phyloP scores from a whole-genome alignment of 2,329 filamentous ascomycete genomes.

The Neonectria neomacrospora region DNA sequence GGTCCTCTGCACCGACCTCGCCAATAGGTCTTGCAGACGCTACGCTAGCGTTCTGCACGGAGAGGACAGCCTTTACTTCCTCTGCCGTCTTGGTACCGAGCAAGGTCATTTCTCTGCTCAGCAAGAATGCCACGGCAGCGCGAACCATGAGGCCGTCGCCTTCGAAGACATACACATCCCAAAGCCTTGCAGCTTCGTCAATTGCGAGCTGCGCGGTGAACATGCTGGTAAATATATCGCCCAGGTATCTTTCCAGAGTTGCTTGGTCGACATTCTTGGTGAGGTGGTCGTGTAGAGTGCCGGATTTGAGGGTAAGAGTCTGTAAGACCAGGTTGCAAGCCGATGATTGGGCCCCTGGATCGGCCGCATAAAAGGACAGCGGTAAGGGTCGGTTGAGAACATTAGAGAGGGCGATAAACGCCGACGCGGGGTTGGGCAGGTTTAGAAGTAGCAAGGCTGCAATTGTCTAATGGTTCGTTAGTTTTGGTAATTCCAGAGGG shows the following conservation, averaged over 20 bases:
- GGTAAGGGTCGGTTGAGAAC: slow-evolving; percentile 80
- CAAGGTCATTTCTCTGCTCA: slow-evolving; percentile 63
- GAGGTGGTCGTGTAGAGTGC: slow-evolving; percentile 72
- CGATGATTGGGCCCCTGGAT: slow-evolving; percentile 74
- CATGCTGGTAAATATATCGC: slow-evolving; percentile 69
- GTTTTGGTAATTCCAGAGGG: slow-evolving; percentile 12
- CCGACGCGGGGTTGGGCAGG: slow-evolving; percentile 68
- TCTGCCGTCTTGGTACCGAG: slow-evolving; percentile 57
- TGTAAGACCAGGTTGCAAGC: slow-evolving; percentile 76
- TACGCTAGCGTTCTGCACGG: slow-evolving; percentile 44
- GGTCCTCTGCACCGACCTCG: slow-evolving; percentile 60
- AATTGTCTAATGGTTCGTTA: slow-evolving; percentile 64
- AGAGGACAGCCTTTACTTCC: slow-evolving; percentile 57
- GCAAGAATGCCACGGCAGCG: slow-evolving; percentile 75
- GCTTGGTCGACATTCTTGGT: slow-evolving; percentile 59
- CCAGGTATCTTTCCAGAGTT: slow-evolving; percentile 65
- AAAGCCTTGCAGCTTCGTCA: slow-evolving; percentile 77
- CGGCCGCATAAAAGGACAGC: slow-evolving; percentile 78
- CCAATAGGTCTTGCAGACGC: slow-evolving; percentile 51
- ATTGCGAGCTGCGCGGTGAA: slow-evolving; percentile 73
- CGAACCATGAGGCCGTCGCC: slow-evolving; percentile 78
- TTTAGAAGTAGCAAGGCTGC: slow-evolving; percentile 80
- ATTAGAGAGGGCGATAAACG: slow-evolving; percentile 80
- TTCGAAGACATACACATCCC: slow-evolving; percentile 87
- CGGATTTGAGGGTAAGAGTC: slow-evolving; percentile 72